Percentiles rank a stretch among this genome's conserved stretches.
phyloP scores from a whole-genome alignment of 768 basidiomycete species.

The Hypsizygus marmoreus region DNA sequence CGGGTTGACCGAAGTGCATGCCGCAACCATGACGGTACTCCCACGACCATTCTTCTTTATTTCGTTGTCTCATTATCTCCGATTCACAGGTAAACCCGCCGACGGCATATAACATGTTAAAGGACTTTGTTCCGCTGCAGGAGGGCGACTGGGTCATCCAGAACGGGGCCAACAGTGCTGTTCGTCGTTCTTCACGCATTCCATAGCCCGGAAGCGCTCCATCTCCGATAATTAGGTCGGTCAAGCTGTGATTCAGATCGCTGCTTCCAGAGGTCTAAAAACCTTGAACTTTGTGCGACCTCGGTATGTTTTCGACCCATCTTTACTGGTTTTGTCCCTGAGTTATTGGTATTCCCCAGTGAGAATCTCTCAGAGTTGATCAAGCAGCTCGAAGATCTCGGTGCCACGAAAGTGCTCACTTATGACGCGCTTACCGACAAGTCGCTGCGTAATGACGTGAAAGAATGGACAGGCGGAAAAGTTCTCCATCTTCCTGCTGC shows the following conservation, averaged over 20 bases:
- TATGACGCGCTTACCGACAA: constrained; percentile 74
- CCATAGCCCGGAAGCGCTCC: constrained; percentile 2
- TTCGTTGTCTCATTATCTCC: background rate
- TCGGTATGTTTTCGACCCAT: constrained; percentile 42
- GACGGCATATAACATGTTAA: constrained; percentile 83
- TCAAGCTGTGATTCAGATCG: constrained; percentile 85
- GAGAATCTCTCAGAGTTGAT: constrained; percentile 55
- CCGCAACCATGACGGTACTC: constrained; percentile 72
- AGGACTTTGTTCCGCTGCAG: constrained; percentile 62
- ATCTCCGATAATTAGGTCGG: constrained; percentile 54
- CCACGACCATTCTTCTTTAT: background rate
- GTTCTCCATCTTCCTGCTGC: constrained; percentile 31
- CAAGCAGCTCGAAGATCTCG: constrained; percentile 54
- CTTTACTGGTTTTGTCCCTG: background rate
- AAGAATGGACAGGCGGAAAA: constrained; percentile 65
- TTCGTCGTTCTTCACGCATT: constrained; percentile 35
- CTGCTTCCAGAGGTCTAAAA: constrained; percentile 65
- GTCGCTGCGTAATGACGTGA: constrained; percentile 51
- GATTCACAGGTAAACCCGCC: constrained; percentile 70
- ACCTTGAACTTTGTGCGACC: constrained; percentile 83
- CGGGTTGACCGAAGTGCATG: constrained; percentile 58
- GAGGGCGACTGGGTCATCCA: constrained; percentile 82
- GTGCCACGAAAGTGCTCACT: constrained; percentile 76
- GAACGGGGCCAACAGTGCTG: constrained; percentile 85
- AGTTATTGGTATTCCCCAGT: constrained; percentile 33